Evolutionary conservation across 83 land plant species (phyloP), one percentile per base, ranked within the genome.

Genomic region (Thuja plicata): DNA sequence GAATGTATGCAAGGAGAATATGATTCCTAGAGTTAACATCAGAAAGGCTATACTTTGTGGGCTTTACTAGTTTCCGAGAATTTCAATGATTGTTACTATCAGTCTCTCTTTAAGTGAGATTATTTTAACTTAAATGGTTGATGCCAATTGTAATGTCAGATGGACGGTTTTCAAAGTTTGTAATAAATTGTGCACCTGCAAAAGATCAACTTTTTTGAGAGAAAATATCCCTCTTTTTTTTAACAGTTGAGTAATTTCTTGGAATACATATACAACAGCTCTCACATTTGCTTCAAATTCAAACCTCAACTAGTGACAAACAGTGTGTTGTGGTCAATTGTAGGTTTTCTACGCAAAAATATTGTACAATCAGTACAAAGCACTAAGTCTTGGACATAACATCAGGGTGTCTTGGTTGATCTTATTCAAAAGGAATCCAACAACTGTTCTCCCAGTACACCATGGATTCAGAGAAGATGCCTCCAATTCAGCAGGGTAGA

Each of bases 1-100:
- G 54, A 83, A 27, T 83, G 85, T n/a, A 43, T 83, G 78, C 50
- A n/a, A 83, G 52, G 85, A 83, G 85, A 83, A 45, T 83, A 52
- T 48, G 50, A 0, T 48, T 48, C 50, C 50, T 48, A 48, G 50
- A 45, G 0, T 45, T 6, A 45, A 48, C 11, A 9, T 48, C 50
- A 48, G 11, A 48, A 48, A 50, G 11, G 54, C 3, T 50, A 12
- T 50, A 12, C 0, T 11, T n/a, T 27, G 55, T 82, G 27, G 24
- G 8, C 15, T 45, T 45, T 83, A 21, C 48, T 9, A 21, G 8
- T 43, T 50, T 52, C 8, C 45, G 84, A 21, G 50, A 81, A 81
- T 0, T 45, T 27, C 21, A 37, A 12, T 50, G 54, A 50, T 50
- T 50, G 11, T 11, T 12, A 12, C 15, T 50, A 12, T 50, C 11